These are phyloP conservation scores for Exophiala phaeomuriformis DNA, from an alignment of 2,329 filamentous ascomycete species.

Conservation along the genomic window DNA sequence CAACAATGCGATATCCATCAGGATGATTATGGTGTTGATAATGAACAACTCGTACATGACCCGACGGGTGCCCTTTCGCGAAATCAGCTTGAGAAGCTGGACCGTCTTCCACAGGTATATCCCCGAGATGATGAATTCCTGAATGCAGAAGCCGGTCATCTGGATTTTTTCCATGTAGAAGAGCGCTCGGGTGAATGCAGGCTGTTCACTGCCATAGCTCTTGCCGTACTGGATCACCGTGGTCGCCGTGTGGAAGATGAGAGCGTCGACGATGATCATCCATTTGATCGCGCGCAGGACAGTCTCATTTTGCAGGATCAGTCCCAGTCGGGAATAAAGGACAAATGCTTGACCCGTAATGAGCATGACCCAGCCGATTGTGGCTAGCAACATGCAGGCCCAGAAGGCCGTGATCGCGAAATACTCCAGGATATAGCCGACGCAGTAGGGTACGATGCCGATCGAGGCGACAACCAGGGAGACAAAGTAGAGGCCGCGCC, in stretches of 20 bases:
- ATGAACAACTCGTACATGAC: slow-evolving; percentile 44
- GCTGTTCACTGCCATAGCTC: slow-evolving; percentile 15
- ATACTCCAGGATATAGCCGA: slow-evolving; percentile 43
- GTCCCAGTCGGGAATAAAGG: slow-evolving; percentile 44
- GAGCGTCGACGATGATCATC: slow-evolving; percentile 42
- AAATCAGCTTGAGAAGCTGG: background rate
- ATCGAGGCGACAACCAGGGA: slow-evolving; percentile 38
- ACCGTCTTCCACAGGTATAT: slow-evolving; percentile 48
- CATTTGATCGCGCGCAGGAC: slow-evolving; percentile 36
- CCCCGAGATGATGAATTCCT: slow-evolving; percentile 48
- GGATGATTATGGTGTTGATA: slow-evolving; percentile 44
- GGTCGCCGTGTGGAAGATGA: slow-evolving; percentile 39
- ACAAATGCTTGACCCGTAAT: slow-evolving; percentile 45
- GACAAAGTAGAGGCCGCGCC: slow-evolving; percentile 46
- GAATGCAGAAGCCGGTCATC: slow-evolving; percentile 49
- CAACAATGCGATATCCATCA: slow-evolving; percentile 41
- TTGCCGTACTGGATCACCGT: slow-evolving; percentile 38
- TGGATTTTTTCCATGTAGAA: slow-evolving; percentile 49
- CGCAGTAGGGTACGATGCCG: slow-evolving; percentile 40
- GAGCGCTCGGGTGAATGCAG: slow-evolving; percentile 32
- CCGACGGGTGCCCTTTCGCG: slow-evolving; percentile 35
- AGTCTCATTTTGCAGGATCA: slow-evolving; percentile 33
- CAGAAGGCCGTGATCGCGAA: slow-evolving; percentile 32
- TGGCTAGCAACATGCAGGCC: slow-evolving; percentile 27
- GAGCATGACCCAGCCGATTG: slow-evolving; percentile 43